Conservation (phyloP, 306 rosid genomes). For the Casuarina equisetifolia region DNA sequence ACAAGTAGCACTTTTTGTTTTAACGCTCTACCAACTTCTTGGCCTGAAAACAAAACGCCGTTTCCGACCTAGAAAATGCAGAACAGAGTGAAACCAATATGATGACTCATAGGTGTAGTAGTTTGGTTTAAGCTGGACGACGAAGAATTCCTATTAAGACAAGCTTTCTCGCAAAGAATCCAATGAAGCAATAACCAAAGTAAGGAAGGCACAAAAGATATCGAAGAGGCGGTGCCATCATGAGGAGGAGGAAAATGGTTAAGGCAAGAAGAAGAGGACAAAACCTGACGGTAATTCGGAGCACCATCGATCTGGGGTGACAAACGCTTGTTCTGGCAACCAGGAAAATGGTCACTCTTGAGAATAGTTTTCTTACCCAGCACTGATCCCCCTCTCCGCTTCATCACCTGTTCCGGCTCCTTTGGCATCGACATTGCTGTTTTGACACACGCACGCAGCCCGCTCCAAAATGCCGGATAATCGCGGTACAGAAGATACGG, state of each 20-base stretch:
- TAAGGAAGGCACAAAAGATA: background rate
- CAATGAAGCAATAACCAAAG: background rate
- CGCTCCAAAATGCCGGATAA: no score
- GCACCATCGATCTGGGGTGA: conserved; percentile 93
- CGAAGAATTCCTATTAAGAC: background rate
- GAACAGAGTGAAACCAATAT: background rate
- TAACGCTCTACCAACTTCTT: background rate
- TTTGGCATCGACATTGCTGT: conserved; percentile 49
- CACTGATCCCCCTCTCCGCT: conserved; percentile 75
- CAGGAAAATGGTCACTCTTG: conserved; percentile 95
- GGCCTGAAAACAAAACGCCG: background rate
- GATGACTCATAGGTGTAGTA: background rate
- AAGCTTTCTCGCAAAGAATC: background rate
- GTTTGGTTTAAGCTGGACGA: background rate
- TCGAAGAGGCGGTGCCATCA: no score
- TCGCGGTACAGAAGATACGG: no score
- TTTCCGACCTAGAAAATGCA: background rate
- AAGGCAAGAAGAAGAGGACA: background rate
- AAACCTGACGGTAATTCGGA: conserved; percentile 89
- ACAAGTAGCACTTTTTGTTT: background rate
- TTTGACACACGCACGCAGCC: no score
- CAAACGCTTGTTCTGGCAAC: conserved; percentile 90
- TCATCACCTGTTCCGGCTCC: conserved; percentile 81
- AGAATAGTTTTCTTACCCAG: conserved; percentile 90
- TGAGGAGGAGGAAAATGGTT: background rate